Conservation (phyloP, 169 alveolate genomes). For the Plasmodium blacklocki region DNA sequence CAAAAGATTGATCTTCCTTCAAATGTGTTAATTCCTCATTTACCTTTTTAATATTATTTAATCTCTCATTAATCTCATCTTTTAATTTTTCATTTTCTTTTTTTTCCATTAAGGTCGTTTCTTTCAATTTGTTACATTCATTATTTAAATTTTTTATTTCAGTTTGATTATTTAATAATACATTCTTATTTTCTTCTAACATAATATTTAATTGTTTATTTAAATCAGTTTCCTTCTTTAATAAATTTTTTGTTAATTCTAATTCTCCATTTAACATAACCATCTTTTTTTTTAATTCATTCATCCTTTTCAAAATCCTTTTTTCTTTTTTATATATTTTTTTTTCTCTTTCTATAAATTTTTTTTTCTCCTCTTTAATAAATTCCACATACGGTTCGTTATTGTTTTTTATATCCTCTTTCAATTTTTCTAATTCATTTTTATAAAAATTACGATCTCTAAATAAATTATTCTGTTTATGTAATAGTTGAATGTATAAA, state of each 20-base stretch:
- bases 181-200: slow-evolving; percentile 8
- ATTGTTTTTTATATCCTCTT: slow-evolving; percentile 42
- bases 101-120: slow-evolving; percentile 2
- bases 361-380: slow-evolving; percentile 40
- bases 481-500: slow-evolving; percentile 38
- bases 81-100: slow-evolving; percentile 28
- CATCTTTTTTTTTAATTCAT: slow-evolving; percentile 27
- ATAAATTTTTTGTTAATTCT: slow-evolving; percentile 19
- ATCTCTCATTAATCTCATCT: slow-evolving; percentile 22
- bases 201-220: slow-evolving; percentile 10
- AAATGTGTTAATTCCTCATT: slow-evolving; percentile 25
- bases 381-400: slow-evolving; percentile 23
- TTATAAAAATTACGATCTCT: slow-evolving; percentile 51
- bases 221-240: slow-evolving; percentile 25
- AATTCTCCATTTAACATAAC: slow-evolving; percentile 13
- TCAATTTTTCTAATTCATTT: slow-evolving; percentile 36
- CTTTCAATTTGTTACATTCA: slow-evolving; percentile 14
- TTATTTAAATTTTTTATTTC: slow-evolving; percentile 14
- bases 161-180: slow-evolving; percentile 23
- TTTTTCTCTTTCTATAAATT: slow-evolving; percentile 58
- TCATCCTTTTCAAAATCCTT: slow-evolving; percentile 19
- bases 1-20: slow-evolving; percentile 34
- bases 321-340: slow-evolving; percentile 49
- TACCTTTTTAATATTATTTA: slow-evolving; percentile 17
- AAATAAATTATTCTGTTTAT: slow-evolving; percentile 35